These are phyloP conservation scores for Penicillium decumbens DNA, from an alignment of 2,329 filamentous ascomycete species.

Conservation along the genomic window DNA sequence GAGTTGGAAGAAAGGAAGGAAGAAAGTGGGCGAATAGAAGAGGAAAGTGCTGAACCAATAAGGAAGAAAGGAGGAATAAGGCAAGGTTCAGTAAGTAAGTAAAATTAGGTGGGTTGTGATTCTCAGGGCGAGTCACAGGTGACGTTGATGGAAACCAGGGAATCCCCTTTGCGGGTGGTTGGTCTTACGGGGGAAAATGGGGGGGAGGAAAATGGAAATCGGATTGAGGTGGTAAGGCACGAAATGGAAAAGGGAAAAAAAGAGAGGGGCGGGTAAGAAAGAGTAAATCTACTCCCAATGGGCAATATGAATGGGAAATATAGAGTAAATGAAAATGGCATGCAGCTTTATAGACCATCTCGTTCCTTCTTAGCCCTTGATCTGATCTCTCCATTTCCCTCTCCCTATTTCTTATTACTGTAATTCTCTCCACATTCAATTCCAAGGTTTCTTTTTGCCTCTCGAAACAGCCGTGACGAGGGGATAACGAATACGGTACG, in stretches of 20 bases:
- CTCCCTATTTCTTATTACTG: too few relatives aligned
- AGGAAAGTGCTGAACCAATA: neutral
- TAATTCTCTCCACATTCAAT: neutral
- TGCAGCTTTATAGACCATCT: constrained; percentile 1
- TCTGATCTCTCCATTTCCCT: constrained; percentile 7
- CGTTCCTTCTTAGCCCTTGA: neutral
- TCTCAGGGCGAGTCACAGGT: constrained; percentile 9
- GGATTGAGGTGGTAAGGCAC: too few relatives aligned
- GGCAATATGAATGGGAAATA: too few relatives aligned
- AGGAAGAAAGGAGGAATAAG: neutral
- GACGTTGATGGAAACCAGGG: constrained; percentile 8
- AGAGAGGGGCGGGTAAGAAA: constrained; percentile 18
- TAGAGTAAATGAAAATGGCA: constrained; percentile 13
- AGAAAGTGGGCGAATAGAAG: neutral
- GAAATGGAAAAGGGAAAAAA: constrained; percentile 6
- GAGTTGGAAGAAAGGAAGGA: neutral
- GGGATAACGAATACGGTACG: constrained; percentile 4
- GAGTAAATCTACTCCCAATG: constrained; percentile 11
- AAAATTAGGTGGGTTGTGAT: constrained; percentile 15
- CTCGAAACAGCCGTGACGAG: neutral
- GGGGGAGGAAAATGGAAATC: constrained; percentile 7
- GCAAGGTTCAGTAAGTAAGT: constrained; percentile 4
- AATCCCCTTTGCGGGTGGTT: neutral
- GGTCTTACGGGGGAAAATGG: constrained; percentile 1
- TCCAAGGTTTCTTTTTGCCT: neutral